Base-by-base conservation (phyloP, 331 rosid species). In the Rhamnella rubrinervis region DNA sequence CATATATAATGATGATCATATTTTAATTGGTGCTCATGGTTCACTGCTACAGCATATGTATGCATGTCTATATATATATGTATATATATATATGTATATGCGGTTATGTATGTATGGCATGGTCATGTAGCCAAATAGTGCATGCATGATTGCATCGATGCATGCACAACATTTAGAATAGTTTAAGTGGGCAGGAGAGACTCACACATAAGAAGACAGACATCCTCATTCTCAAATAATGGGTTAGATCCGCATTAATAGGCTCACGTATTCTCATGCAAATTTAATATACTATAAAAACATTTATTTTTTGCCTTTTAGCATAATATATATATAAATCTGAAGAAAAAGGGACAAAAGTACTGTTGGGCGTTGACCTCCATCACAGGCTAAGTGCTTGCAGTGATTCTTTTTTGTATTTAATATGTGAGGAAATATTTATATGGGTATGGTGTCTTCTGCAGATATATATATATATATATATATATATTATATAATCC, bases 171-270 rank as follows among this genome's bases (percentile, higher is more conserved):
- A 60, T n/a, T 66, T 56, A 60, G 73, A 53, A 37, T 41, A 66
- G 47, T 40, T 49, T 49, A 39, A 6, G 12, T n/a, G 72, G 41
- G 67, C 26, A 63, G 62, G 56, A 41, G 20, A 56, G 59, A 12
- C 61, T 66, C 8, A 72, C 50, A 46, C 26, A 77, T 35, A 78
- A 75, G 81, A 73, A 28, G 89, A 91, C 97, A 91, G 84, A 91
- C 91, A 91, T 91, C 71, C 96, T 83, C 89, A 80, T 81, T 79
- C 80, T 81, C 68, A 78, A 86, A 80, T 70, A 69, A 78, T 78
- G 83, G 77, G 82, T 55, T 67, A 67, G 95, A 86, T 88, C 92
- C 97, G 89, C 81, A 84, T 75, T 84, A 82, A 71, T 74, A 79
- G 92, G 92, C 75, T 74, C 86, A 77, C 84, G 84, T 66, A 81